Conservation (phyloP, 192 early-diverging fungal species). For the Backusella morwellensis region DNA sequence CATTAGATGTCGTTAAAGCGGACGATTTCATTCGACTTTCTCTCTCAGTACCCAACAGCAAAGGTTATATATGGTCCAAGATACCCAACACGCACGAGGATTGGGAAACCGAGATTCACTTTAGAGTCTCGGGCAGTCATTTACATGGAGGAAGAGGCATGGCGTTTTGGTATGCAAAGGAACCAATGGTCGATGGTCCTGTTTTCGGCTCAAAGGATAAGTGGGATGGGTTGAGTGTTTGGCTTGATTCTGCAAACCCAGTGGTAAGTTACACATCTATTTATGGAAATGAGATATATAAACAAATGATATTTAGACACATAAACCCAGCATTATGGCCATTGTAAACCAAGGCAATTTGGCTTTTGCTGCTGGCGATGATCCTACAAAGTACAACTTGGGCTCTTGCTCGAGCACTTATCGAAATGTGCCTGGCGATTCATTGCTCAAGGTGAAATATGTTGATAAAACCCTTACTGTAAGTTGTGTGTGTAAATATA, state of each 20-base stretch:
- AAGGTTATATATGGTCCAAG: conserved; percentile 61
- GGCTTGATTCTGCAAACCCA: conserved; percentile 63
- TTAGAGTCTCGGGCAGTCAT: conserved; percentile 58
- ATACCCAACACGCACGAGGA: conserved; percentile 59
- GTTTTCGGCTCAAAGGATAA: conserved; percentile 67
- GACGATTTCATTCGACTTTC: conserved; percentile 57
- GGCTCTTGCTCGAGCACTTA: conserved; percentile 65
- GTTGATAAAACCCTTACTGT: conserved; percentile 51
- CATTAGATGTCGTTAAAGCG: conserved; percentile 28
- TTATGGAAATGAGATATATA: neutral
- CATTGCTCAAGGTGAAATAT: conserved; percentile 61
- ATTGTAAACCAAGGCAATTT: conserved; percentile 64
- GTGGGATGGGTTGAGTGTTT: conserved; percentile 67
- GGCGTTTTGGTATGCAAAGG: conserved; percentile 82
- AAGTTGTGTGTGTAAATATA: neutral
- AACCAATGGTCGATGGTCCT: conserved; percentile 49
- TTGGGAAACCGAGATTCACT: conserved; percentile 70
- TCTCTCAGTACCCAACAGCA: conserved; percentile 51
- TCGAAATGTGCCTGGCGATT: conserved; percentile 57
- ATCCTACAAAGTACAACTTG: conserved; percentile 41
- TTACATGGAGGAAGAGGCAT: conserved; percentile 69
- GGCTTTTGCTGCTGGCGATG: conserved; percentile 32
- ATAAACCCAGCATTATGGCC: conserved; percentile 53
- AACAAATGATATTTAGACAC: conserved; percentile 19
- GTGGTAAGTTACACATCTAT: conserved; percentile 15